A percentile compares a stretch with the other conserved stretches of the same genome.
Conservation (phyloP, 768 basidiomycete species). For the Sporobolomyces pararoseus region DNA sequence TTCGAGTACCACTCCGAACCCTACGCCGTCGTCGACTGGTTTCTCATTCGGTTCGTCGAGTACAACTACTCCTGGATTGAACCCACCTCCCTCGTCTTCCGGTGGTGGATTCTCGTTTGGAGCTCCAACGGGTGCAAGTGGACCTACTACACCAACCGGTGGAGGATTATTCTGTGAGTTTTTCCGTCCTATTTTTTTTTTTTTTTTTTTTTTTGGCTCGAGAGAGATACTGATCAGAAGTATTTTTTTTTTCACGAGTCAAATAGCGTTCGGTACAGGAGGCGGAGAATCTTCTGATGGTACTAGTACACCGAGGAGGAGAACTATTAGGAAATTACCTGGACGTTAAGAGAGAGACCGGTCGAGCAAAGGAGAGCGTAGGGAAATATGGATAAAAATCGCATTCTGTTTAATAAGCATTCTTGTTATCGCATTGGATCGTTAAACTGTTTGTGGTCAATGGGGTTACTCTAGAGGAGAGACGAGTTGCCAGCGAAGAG, state of each 20-base stretch:
- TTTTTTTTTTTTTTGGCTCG: not conserved
- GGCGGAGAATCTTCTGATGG: not conserved
- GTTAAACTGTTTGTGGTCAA: too few relatives aligned
- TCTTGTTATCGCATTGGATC: too few relatives aligned
- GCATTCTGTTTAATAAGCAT: too few relatives aligned
- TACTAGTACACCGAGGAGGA: slow-evolving; percentile 4
- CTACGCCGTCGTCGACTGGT: not conserved
- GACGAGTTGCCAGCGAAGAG: too few relatives aligned
- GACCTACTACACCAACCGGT: not conserved
- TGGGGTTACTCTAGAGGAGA: too few relatives aligned
- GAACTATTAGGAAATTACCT: slow-evolving; percentile 9
- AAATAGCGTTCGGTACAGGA: slow-evolving; percentile 5
- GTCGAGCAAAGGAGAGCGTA: not conserved
- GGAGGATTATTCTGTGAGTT: not conserved
- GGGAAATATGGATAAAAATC: too few relatives aligned
- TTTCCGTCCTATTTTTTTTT: not conserved
- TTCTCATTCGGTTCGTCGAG: slow-evolving; percentile 8
- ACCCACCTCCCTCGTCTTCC: not conserved
- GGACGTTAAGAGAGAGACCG: not conserved
- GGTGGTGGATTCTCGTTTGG: slow-evolving; percentile 6
- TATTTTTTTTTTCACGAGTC: not conserved
- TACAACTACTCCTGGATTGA: too few relatives aligned
- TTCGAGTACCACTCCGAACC: not conserved
- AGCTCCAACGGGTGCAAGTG: not conserved
- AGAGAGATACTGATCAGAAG: not conserved